Evolutionary conservation across 768 basidiomycete species (phyloP).

Genomic region (Leucosporidium scottii): DNA sequence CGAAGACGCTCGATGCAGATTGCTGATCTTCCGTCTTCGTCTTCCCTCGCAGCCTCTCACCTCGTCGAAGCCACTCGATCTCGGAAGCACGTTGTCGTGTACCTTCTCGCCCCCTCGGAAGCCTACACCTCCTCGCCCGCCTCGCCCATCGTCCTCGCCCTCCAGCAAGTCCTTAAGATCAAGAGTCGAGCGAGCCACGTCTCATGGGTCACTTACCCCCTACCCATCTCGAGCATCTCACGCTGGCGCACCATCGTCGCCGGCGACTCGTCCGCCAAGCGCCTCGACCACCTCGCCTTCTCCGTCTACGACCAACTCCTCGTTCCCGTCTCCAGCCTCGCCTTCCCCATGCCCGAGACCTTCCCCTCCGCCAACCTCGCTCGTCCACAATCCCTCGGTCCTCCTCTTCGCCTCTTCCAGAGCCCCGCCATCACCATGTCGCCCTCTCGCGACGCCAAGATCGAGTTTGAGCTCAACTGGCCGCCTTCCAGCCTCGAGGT

Average conservation of each 20-base stretch:
- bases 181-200: neutral
- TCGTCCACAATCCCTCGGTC: neutral
- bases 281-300: slow-evolving; percentile 13
- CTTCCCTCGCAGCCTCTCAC: neutral
- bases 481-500: slow-evolving; percentile 24
- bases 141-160: slow-evolving; percentile 11
- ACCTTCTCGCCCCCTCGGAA: slow-evolving; percentile 5
- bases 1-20: neutral
- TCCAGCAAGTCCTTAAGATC: slow-evolving; percentile 19
- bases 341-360: slow-evolving; percentile 24
- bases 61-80: slow-evolving; percentile 12
- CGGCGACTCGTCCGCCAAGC: neutral
- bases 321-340: slow-evolving; percentile 14
- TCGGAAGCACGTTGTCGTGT: slow-evolving; percentile 22
- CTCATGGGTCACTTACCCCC: slow-evolving; percentile 5
- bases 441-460: neutral
- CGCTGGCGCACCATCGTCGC: neutral
- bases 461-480: slow-evolving; percentile 25
- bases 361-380: slow-evolving; percentile 16
- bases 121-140: neutral
- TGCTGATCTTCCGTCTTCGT: neutral
- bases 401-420: slow-evolving; percentile 11
- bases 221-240: slow-evolving; percentile 5
- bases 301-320: slow-evolving; percentile 28
- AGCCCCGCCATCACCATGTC: slow-evolving; percentile 23